Base-by-base conservation (phyloP, 352 stramenopile species). In the Aphanomyces stellatus region DNA sequence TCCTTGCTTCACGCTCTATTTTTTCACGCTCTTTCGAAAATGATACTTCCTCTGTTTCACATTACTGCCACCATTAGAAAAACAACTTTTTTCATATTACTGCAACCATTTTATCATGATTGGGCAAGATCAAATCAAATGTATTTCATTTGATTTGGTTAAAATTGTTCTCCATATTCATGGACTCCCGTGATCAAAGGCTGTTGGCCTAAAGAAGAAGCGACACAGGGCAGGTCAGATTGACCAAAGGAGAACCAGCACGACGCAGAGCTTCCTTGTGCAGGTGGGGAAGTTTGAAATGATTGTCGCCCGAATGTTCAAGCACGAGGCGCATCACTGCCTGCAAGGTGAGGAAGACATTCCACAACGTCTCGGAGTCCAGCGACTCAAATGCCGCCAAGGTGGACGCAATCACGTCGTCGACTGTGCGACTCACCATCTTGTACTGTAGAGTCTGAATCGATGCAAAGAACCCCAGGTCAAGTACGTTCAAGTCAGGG, bases 401-500 rank as follows among this genome's bases (percentile, higher is more conserved):
- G n/a, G n/a, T n/a, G n/a, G n/a, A n/a, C n/a, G n/a, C n/a, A n/a
- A n/a, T n/a, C n/a, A n/a, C n/a, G n/a, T n/a, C n/a, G n/a, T n/a
- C n/a, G n/a, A n/a, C 43, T 27, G 43, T 53, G 22, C 13, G 22
- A 17, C 8, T 27, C 43, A 25, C 13, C 43, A 25, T 53, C 43
- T 53, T 53, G 13, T 27, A 17, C 25, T 74, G 71, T 4, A 73
- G 33, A 1, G 42, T 51, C 60, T 79, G 65, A 8, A 75, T 66
- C 0, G 69, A 69, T 7, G 60, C 40, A 43, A 78, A 76, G 24
- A 70, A 70, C 13, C 60, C 66, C 4, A 73, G 51, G 35, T 79
- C 71, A 2, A 76, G 53, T 0, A 75, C 65, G 27, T 75, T 79
- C 24, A 67, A 57, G 37, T 77, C 69, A n/a, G n/a, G n/a, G n/a